These are phyloP conservation scores for Penicillium expansum DNA, from an alignment of 2,329 filamentous ascomycete genomes.

Conservation along the genomic window DNA sequence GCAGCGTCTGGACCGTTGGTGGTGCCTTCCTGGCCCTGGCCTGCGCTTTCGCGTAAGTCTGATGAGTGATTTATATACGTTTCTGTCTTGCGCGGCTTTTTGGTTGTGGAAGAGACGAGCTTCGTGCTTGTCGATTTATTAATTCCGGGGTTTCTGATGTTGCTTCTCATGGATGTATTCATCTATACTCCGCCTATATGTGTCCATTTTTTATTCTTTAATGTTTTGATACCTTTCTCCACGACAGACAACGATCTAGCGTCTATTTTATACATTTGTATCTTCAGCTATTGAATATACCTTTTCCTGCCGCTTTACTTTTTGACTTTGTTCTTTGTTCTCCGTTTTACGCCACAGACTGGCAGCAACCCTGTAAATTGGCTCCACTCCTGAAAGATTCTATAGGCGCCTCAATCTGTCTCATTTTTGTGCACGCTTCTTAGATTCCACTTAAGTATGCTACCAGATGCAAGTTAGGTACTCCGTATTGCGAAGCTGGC, in stretches of 20 bases:
- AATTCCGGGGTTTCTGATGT: slow-evolving; percentile 11
- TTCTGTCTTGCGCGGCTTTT: neutral
- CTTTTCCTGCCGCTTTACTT: neutral
- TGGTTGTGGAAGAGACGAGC: neutral
- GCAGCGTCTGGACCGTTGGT: slow-evolving; percentile 25
- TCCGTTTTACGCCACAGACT: too few relatives aligned
- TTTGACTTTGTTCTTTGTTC: neutral
- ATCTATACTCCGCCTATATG: slow-evolving; percentile 16
- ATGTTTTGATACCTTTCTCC: slow-evolving; percentile 29
- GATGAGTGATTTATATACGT: neutral
- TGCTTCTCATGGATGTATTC: slow-evolving; percentile 21
- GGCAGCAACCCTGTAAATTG: neutral
- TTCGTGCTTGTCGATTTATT: slow-evolving; percentile 1
- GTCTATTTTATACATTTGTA: slow-evolving; percentile 17
- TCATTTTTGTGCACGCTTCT: neutral
- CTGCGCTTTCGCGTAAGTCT: slow-evolving; percentile 26
- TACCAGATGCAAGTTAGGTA: too few relatives aligned
- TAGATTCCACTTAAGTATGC: too few relatives aligned
- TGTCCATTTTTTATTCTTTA: slow-evolving; percentile 22
- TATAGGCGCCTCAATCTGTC: neutral
- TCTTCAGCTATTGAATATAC: slow-evolving; percentile 12
- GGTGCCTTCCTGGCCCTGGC: slow-evolving; percentile 28
- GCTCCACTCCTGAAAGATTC: neutral
- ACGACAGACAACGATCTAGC: slow-evolving; percentile 27
- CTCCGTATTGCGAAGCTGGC: too few relatives aligned